Conservation (phyloP, 2,329 filamentous ascomycete genomes). For the Cryphonectria radicalis region DNA sequence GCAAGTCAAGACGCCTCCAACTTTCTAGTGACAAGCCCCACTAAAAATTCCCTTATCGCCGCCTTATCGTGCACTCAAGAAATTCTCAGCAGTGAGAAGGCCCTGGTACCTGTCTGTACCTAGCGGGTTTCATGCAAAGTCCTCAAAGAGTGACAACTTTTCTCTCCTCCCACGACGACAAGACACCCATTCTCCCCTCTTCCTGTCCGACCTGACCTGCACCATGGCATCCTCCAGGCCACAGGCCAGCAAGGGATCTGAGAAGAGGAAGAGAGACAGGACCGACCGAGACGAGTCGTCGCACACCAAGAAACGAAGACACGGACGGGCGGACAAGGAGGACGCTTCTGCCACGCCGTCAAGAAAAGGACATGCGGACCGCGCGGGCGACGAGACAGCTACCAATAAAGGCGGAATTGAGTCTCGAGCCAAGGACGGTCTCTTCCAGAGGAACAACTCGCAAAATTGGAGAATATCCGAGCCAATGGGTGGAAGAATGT, state of each 20-base stretch:
- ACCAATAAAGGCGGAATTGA: slow-evolving; percentile 9
- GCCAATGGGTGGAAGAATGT: slow-evolving; percentile 68
- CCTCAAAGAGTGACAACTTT: background rate
- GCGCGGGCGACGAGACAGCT: background rate
- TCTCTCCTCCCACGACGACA: slow-evolving; percentile 13
- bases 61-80: slow-evolving; percentile 28
- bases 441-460: slow-evolving; percentile 7
- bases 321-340: slow-evolving; percentile 22
- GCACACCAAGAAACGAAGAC: slow-evolving; percentile 31
- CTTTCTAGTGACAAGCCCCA: slow-evolving; percentile 12
- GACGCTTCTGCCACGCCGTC: slow-evolving; percentile 19
- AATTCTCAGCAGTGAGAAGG: slow-evolving; percentile 26
- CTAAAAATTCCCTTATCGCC: slow-evolving; percentile 29
- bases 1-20: background rate
- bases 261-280: slow-evolving; percentile 32
- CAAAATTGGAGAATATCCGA: slow-evolving; percentile 62
- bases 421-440: slow-evolving; percentile 5
- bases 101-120: slow-evolving; percentile 31
- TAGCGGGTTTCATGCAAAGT: slow-evolving; percentile 33
- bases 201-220: slow-evolving; percentile 6
- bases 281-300: slow-evolving; percentile 30
- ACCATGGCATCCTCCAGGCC: slow-evolving; percentile 30
- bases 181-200: slow-evolving; percentile 11
- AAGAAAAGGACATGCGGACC: slow-evolving; percentile 23
- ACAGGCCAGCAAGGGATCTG: slow-evolving; percentile 25